Base-by-base conservation (phyloP, 306 rosid genomes). In the Ormosia semicastrata region DNA sequence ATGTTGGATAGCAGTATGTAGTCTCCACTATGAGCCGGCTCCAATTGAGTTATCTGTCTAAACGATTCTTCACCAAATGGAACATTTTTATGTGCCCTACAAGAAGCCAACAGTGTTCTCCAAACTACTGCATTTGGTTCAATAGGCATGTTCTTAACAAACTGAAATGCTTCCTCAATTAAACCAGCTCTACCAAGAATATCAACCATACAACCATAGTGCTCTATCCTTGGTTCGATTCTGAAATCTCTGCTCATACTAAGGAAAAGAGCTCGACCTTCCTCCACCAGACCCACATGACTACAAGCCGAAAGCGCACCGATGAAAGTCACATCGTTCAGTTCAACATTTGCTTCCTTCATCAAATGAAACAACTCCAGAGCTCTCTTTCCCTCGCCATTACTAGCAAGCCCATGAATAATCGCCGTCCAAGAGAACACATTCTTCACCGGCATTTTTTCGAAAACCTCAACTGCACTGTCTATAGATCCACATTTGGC, bases 171-270 rank as follows among this genome's bases (percentile, higher is more conserved):
- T 73, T 89, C 93, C 46, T 84, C 87, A 37, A 87, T 84, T 73
- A 86, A 81, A 60, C 92, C 90, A 32, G 91, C 89, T 39, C 89
- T 88, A 54, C 95, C 95, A 69, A 87, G 87, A 76, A 89, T 77
- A 78, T 91, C 94, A 49, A 91, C 94, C 92, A 91, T 89, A 60
- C 92, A 89, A 66, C 94, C 94, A 47, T 87, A 89, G 73, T 91
- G 92, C 81, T 89, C 92, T 4, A 87, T 87, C 75, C 90, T 84
- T 7, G 88, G 89, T 70, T 84, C 89, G 17, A 91, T 91, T 24
- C 83, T 69, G 8, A 79, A 87, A 59, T 87, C 90, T 54, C 33
- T 80, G 60, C 76, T 87, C 91, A 91, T 89, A 70, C 87, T 82
- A 62, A 74, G 57, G 81, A 89, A 89, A 76, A 87, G 73, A 15